Base-by-base conservation (phyloP, 2,329 filamentous ascomycete species). In the Elsinoe batatas region DNA sequence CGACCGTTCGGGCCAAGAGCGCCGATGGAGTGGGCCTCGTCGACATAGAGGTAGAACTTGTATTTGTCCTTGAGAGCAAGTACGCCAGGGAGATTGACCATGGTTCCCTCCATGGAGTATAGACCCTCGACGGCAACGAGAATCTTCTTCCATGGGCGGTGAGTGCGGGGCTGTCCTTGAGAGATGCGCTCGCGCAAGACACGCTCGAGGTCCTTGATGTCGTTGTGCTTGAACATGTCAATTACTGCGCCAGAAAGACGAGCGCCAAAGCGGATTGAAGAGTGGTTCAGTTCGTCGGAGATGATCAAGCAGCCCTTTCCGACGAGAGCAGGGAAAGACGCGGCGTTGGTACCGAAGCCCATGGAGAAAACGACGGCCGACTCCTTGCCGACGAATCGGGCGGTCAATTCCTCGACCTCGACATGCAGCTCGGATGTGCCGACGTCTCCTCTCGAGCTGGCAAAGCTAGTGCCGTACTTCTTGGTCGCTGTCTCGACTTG, bases 81-180 rank as follows among this genome's bases (percentile, higher is more conserved):
- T 51, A 98, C 77, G 59, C 88, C 88, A 1, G 93, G 93, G n/a
- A 98, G 80, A 69, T 98, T 93, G 72, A 88, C 93, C 88, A 98
- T 95, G 62, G 91, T 96, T 49, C 93, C 93, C 74, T 98, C 93
- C 93, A 98, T 98, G 1, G 91, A 97, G 78, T 98, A 98, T 17
- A 98, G 80, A 63, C 93, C 93, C 71, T 98, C 93, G 36, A 98
- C 88, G 36, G 91, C 91, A 43, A 98, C 88, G 53, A 98, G 72
- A 58, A 98, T 97, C 82, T 97, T 98, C 79, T 95, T 96, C 93
- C 93, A 98, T 1, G 93, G 93, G 30, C 93, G 87, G 71, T 98
- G 93, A n/a, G 91, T 98, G 62, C 93, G 87, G 54, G 93, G 93
- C 69, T 98, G 93, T 43, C 93, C 93, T 72, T 97, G 91, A 12